Base-by-base conservation (phyloP, 371 early-diverging fungal genomes). In the Mucor racemosus region DNA sequence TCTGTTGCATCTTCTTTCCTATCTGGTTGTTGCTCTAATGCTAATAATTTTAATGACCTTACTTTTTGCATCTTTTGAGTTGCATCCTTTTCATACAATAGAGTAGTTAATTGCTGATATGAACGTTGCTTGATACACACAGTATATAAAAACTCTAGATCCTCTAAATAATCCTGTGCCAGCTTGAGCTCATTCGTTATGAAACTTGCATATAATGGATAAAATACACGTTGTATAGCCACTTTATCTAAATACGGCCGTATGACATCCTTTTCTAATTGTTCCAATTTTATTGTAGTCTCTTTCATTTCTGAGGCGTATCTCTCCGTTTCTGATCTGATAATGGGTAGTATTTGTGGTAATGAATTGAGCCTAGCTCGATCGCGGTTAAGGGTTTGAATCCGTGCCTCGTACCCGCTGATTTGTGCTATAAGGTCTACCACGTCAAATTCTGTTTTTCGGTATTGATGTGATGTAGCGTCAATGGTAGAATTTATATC, bases 361-460 rank as follows among this genome's bases (percentile, higher is more conserved):
- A 72, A 50, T 1, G 57, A 34, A 34, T 71, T 72, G 19, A 67
- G 11, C n/a, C 39, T 71, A 4, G 39, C 31, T 31, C 31, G 36
- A 11, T 71, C 68, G 15, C 34, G 58, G 8, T 68, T 39, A 14
- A 74, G 26, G 4, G 36, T 8, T 5, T 55, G 53, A 7, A 74
- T 62, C 8, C 60, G 57, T 11, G 64, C 62, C n/a, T 62, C 36
- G n/a, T 48, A 65, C 4, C 73, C 73, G 10, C 62, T 46, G 7
- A 72, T 65, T 40, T 72, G 68, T 26, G 68, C 64, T 19, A 15
- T 62, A 4, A 65, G 15, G 40, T 68, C 68, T 17, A 72, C 42
- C 4, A 65, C 17, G 7, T 62, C 68, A 36, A 68, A 72, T 56
- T 72, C 68, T 7, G 44, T 59, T 3, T 19, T 39, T n/a, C 58